Percentiles rank a stretch among this genome's conserved stretches.
Conservation (phyloP, 2,329 filamentous ascomycete species). For the Exserohilum turcica region DNA sequence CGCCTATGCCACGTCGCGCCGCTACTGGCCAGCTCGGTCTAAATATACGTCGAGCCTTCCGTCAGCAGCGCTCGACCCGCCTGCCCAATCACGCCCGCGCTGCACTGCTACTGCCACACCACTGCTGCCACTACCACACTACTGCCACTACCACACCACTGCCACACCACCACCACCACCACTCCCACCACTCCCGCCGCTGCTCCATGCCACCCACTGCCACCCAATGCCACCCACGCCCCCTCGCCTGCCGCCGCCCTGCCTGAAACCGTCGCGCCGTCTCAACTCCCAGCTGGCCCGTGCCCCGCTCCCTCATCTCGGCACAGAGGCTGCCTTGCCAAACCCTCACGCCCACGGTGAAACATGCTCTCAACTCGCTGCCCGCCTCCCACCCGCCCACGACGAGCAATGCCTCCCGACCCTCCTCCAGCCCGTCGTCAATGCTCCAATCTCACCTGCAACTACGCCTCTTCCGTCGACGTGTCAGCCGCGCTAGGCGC, state of each 20-base stretch:
- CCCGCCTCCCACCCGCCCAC: constrained; percentile 6
- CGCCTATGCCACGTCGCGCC: constrained; percentile 26
- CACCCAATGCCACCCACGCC: constrained; percentile 11
- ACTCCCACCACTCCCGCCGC: too few species aligned
- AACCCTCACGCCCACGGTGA: constrained; percentile 21
- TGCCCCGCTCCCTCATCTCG: constrained; percentile 36
- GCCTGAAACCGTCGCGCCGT: constrained; percentile 36
- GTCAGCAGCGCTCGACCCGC: too few species aligned
- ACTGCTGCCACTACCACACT: too few species aligned
- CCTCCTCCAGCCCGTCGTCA: background rate
- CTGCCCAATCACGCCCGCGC: too few species aligned
- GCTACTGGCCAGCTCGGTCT: constrained; percentile 24
- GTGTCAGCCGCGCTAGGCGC: constrained; percentile 6
- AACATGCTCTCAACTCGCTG: constrained; percentile 28
- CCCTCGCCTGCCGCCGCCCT: constrained; percentile 24
- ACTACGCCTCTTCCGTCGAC: constrained; percentile 1
- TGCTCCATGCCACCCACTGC: too few species aligned
- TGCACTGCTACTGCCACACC: too few species aligned
- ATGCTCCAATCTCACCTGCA: background rate
- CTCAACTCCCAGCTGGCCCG: constrained; percentile 30
- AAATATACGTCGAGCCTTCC: constrained; percentile 23
- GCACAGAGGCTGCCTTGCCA: constrained; percentile 30
- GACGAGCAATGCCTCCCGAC: background rate
- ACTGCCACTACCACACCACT: too few species aligned
- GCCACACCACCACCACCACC: constrained; percentile 7